phyloP scores from a whole-genome alignment of 2,329 filamentous ascomycete species.

The Colletotrichum filicis region DNA sequence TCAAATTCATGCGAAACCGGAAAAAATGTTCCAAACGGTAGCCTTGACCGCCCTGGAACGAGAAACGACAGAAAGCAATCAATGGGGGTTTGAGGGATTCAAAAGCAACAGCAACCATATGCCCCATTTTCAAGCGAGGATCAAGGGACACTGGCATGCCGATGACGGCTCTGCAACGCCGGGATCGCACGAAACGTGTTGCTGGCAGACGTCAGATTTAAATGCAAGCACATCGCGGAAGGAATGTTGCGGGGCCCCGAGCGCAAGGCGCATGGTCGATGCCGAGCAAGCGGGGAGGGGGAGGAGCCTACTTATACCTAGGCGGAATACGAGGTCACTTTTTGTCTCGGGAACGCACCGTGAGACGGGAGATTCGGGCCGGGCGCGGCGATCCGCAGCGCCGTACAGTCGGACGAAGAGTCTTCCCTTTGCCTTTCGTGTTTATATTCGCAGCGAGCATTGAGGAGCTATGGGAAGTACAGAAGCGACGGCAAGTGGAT shows the following conservation, averaged over 20 bases:
- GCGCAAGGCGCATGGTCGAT: neutral
- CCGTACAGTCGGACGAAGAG: too few relatives aligned
- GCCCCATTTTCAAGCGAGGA: neutral
- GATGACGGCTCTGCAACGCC: neutral
- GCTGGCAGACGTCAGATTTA: slow-evolving; percentile 1
- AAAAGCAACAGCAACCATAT: neutral
- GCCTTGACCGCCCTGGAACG: neutral
- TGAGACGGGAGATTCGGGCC: neutral
- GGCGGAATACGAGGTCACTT: neutral
- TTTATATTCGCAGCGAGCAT: neutral
- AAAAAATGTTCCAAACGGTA: neutral
- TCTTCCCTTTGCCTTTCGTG: too few relatives aligned
- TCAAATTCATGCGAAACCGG: neutral
- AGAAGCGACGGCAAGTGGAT: neutral
- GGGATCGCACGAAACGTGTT: neutral
- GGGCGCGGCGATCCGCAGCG: neutral
- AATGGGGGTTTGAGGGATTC: neutral
- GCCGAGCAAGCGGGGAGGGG: neutral
- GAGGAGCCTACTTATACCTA: neutral
- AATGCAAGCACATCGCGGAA: neutral
- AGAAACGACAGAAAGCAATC: neutral
- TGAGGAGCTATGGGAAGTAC: neutral
- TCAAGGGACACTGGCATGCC: neutral
- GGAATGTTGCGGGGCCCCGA: neutral
- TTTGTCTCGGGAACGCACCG: neutral